Evolutionary conservation across 345 rosid species (phyloP).

Genomic region (Arabis hirsuta): DNA sequence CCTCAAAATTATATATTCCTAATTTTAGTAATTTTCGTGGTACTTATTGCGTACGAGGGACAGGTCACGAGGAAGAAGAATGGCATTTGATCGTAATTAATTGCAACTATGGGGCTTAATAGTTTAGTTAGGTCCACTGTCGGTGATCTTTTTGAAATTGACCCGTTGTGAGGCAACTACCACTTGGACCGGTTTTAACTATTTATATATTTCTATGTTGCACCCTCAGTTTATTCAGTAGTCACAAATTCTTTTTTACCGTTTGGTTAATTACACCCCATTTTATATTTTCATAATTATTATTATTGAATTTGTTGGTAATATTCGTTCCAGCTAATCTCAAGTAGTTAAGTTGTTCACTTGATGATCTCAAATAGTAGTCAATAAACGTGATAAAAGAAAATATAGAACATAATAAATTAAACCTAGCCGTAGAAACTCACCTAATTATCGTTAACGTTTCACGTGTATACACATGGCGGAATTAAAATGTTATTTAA

Average conservation of each 20-base stretch:
- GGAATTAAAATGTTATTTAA: not conserved
- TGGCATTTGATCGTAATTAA: slow-evolving; percentile 13
- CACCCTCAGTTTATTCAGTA: not conserved
- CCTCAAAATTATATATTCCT: not conserved
- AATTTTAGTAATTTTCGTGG: slow-evolving; percentile 43
- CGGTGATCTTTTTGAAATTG: slow-evolving; percentile 39
- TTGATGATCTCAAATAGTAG: not conserved
- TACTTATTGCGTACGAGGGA: slow-evolving; percentile 42
- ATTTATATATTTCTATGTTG: slow-evolving; percentile 36
- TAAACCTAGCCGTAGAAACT: slow-evolving; percentile 6
- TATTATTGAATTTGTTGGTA: not conserved
- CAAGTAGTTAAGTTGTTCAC: not conserved
- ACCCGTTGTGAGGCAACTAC: slow-evolving; percentile 45
- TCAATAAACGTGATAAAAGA: slow-evolving; percentile 1
- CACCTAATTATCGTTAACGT: slow-evolving; percentile 26
- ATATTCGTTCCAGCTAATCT: not conserved
- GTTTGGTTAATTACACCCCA: not conserved
- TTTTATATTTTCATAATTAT: not conserved
- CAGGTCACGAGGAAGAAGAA: slow-evolving; percentile 36
- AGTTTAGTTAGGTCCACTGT: slow-evolving; percentile 31
- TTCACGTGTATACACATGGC: slow-evolving; percentile 29
- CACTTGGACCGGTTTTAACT: slow-evolving; percentile 19
- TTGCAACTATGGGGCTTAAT: not conserved
- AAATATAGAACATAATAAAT: not conserved
- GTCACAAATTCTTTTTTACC: not conserved